Evolutionary conservation across 2,329 filamentous ascomycete species (phyloP), one percentile per base, ranked within the genome.

Genomic region (Verticillium dahliae): DNA sequence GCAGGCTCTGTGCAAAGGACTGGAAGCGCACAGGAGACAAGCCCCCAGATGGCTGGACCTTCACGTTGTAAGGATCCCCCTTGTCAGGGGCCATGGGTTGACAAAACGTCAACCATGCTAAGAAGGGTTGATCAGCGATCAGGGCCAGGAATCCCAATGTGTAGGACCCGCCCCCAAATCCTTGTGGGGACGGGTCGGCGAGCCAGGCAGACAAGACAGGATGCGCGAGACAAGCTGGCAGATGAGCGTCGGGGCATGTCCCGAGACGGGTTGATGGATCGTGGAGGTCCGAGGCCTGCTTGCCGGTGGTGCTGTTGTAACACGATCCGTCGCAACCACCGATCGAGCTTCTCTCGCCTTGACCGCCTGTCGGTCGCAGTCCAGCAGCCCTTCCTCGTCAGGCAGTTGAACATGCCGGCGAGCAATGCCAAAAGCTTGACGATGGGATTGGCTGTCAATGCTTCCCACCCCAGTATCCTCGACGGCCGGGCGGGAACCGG

Each of bases 301-400:
- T 22, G 18, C 15, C n/a, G 39, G 39, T 45, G 15, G 7, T 45
- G 52, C 55, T 52, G 50, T 59, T 65, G 63, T 62, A 60, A 64
- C 63, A 38, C 58, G 61, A 64, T 59, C 54, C 62, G 63, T 65
- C 62, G 62, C 63, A 58, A 57, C 58, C 63, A 62, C 56, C 55
- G 50, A 63, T 65, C 60, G 45, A 7, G 10, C 9, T 52, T 31
- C 7, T 13, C 18, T 52, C 18, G 35, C 45, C 45, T 52, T 18
- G 45, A 45, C 39, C n/a, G 39, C 39, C n/a, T n/a, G 39, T 45
- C n/a, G 39, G 22, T 18, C 18, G 10, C 45, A 6, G 18, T 11
- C 18, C 9, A 22, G 10, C 18, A 52, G n/a, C 45, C 35, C 9
- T 37, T 3, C 35, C 45, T 22, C 45, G 10, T 5, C 45, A 52